These are phyloP conservation scores for Colletotrichum truncatum DNA, from an alignment of 2,329 filamentous ascomycete species.

Conservation along the genomic window DNA sequence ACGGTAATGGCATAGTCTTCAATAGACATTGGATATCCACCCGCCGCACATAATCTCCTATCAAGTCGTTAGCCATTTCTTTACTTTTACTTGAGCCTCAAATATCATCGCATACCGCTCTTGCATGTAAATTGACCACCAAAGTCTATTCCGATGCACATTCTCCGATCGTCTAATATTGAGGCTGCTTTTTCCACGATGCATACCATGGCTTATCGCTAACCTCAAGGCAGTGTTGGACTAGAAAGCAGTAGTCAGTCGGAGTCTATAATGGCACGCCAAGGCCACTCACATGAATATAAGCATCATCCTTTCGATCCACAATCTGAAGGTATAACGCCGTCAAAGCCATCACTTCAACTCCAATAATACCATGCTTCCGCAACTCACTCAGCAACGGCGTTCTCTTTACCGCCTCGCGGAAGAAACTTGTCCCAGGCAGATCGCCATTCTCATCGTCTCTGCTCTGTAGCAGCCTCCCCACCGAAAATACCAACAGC, in stretches of 20 bases:
- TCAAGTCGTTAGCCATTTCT: neutral
- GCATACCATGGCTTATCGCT: conserved; percentile 17
- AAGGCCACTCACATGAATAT: conserved; percentile 23
- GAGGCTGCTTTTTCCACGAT: neutral
- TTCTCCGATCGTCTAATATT: neutral
- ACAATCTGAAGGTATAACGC: conserved; percentile 18
- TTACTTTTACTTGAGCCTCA: neutral
- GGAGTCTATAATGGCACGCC: fast-evolving
- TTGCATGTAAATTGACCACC: conserved; percentile 31
- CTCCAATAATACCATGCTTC: conserved; percentile 1
- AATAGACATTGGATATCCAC: conserved; percentile 20
- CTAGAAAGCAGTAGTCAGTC: neutral
- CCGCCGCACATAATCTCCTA: conserved; percentile 19
- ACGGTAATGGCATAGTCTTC: conserved; percentile 16
- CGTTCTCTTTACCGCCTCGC: neutral
- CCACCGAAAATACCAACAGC: conserved; percentile 15
- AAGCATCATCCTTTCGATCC: conserved; percentile 26
- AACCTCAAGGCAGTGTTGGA: conserved; percentile 10
- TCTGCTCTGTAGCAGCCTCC: neutral
- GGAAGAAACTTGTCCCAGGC: conserved; percentile 2
- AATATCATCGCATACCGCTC: neutral
- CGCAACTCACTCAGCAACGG: neutral
- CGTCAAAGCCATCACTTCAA: conserved; percentile 21
- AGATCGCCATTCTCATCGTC: neutral
- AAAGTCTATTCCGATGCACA: conserved; percentile 15